These are phyloP conservation scores for Verticillium dahliae DNA, from an alignment of 2,329 filamentous ascomycete species.

Conservation along the genomic window DNA sequence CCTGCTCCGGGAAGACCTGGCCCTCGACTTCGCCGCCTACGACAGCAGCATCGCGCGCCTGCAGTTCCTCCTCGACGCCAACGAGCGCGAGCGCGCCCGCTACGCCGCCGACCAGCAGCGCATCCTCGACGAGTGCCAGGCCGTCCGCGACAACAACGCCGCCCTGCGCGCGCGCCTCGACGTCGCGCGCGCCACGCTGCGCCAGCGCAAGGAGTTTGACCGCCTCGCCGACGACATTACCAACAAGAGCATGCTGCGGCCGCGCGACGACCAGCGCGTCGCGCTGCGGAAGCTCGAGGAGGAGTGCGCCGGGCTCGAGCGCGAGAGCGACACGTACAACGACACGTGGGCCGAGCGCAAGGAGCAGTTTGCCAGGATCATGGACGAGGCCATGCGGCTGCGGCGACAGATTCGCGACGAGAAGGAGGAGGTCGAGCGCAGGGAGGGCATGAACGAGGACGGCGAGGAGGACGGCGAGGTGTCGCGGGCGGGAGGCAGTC, in stretches of 20 bases:
- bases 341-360: slow-evolving; percentile 78
- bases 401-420: slow-evolving; percentile 84
- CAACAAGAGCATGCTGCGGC: slow-evolving; percentile 65
- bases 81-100: slow-evolving; percentile 73
- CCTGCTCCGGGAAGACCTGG: slow-evolving; percentile 75
- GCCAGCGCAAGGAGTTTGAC: slow-evolving; percentile 79
- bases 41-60: slow-evolving; percentile 81
- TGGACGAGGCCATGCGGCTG: slow-evolving; percentile 85
- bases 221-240: slow-evolving; percentile 83
- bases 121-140: slow-evolving; percentile 72
- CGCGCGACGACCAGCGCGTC: slow-evolving; percentile 74
- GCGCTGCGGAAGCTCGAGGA: slow-evolving; percentile 77
- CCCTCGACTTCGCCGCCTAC: slow-evolving; percentile 82
- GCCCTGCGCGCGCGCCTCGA: slow-evolving; percentile 70
- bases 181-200: slow-evolving; percentile 66
- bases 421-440: slow-evolving; percentile 86
- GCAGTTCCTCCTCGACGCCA: slow-evolving; percentile 79
- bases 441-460: slow-evolving; percentile 73
- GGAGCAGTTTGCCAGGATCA: slow-evolving; percentile 81
- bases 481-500: slow-evolving; percentile 24
- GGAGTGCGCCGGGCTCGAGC: slow-evolving; percentile 81
- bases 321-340: slow-evolving; percentile 75
- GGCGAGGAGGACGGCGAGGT: slow-evolving; percentile 52
- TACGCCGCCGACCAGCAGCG: slow-evolving; percentile 75
- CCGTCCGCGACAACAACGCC: slow-evolving; percentile 68